phyloP scores from a whole-genome alignment of 495 filamentous ascomycete species.

The Achaetomiella virescens region DNA sequence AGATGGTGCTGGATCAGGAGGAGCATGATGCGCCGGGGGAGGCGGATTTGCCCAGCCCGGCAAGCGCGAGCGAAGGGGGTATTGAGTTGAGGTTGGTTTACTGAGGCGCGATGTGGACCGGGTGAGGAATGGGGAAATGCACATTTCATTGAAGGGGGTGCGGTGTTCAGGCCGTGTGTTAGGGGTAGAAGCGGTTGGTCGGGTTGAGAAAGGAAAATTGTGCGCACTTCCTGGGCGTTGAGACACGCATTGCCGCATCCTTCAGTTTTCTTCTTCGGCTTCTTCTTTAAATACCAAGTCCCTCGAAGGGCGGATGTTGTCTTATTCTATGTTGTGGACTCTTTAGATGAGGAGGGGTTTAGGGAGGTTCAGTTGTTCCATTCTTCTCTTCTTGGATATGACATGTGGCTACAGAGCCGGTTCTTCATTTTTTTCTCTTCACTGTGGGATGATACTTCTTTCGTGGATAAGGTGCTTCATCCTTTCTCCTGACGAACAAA shows the following conservation, averaged over 20 bases:
- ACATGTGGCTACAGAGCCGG: too few relatives aligned
- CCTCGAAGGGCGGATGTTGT: conserved; percentile 15
- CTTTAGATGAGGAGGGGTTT: neutral
- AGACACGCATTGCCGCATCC: neutral
- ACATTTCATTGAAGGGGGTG: neutral
- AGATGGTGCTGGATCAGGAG: conserved; percentile 39
- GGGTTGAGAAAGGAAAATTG: neutral
- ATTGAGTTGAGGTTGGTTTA: conserved; percentile 46
- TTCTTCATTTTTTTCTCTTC: neutral
- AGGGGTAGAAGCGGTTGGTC: neutral
- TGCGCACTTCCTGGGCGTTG: conserved; percentile 17
- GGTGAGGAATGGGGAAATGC: neutral
- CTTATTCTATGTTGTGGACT: neutral
- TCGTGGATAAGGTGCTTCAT: too few relatives aligned
- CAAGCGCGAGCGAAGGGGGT: conserved; percentile 30
- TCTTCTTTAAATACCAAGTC: conserved; percentile 25
- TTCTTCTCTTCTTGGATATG: neutral
- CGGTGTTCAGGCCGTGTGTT: neutral
- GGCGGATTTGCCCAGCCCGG: conserved; percentile 30
- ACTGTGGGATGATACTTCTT: too few relatives aligned
- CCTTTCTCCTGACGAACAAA: too few relatives aligned
- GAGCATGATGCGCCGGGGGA: conserved; percentile 39
- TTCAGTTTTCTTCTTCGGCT: conserved; percentile 2
- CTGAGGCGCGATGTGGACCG: conserved; percentile 20
- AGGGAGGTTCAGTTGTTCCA: neutral